Evolutionary conservation across 2,329 filamentous ascomycete species (phyloP).

Genomic region (Diplodia seriata): DNA sequence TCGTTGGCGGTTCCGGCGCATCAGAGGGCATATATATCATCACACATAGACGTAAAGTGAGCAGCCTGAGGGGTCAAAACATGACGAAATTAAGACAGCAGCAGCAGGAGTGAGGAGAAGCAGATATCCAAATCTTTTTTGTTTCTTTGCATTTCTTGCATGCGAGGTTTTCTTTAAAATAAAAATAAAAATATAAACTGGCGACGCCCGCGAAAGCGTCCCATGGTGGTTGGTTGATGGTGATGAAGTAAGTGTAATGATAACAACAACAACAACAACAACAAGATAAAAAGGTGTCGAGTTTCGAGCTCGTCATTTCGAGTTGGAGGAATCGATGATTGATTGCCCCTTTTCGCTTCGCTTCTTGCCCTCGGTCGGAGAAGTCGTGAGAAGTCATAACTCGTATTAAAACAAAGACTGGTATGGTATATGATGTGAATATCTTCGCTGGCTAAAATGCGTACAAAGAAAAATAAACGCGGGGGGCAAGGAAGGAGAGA

Average conservation of each 20-base stretch:
- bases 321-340: neutral
- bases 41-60: constrained; percentile 4
- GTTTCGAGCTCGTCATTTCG: neutral
- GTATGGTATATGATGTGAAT: neutral
- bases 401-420: constrained; percentile 19
- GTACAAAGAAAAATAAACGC: neutral
- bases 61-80: neutral
- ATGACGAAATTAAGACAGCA: neutral
- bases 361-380: no score
- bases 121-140: constrained; percentile 1
- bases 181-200: neutral
- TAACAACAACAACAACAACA: neutral
- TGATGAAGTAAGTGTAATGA: neutral
- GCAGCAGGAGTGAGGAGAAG: no score
- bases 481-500: neutral
- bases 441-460: constrained; percentile 19
- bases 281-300: neutral
- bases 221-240: no score
- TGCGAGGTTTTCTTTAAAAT: neutral
- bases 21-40: constrained; percentile 6
- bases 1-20: constrained; percentile 1
- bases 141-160: constrained; percentile 2
- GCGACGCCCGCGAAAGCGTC: neutral
- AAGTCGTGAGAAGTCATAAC: constrained; percentile 21
- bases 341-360: no score